A percentile compares a stretch with the other conserved stretches of the same genome.
phyloP scores from a whole-genome alignment of 805 yeast genomes.

The Nakazawaea wyomingensis region DNA sequence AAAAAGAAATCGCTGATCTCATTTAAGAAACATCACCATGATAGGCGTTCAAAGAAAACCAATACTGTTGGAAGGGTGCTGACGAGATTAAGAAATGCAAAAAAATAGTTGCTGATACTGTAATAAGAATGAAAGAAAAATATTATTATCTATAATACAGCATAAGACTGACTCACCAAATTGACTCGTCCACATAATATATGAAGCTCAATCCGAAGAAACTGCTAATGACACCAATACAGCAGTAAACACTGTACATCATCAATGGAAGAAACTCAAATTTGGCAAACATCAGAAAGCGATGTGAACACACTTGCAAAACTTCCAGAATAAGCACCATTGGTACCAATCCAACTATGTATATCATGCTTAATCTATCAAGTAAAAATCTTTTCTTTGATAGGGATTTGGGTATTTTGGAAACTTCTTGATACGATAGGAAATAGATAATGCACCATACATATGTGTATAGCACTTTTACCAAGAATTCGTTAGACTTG shows the following conservation, averaged over 20 bases:
- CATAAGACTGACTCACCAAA: slow-evolving; percentile 46
- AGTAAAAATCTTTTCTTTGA: slow-evolving; percentile 49
- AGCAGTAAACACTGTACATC: slow-evolving; percentile 81
- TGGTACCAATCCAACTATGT: slow-evolving; percentile 62
- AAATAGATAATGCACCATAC: slow-evolving; percentile 82
- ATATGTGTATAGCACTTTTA: slow-evolving; percentile 72
- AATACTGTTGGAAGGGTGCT: too few species aligned
- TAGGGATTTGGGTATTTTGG: slow-evolving; percentile 35
- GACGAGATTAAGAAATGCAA: too few species aligned
- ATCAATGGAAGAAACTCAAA: slow-evolving; percentile 75
- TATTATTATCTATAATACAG: slow-evolving; percentile 20
- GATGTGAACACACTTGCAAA: slow-evolving; percentile 52
- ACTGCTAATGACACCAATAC: slow-evolving; percentile 75
- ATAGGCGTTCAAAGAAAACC: too few species aligned
- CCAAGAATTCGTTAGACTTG: slow-evolving; percentile 72
- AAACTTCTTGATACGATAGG: slow-evolving; percentile 66
- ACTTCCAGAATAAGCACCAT: slow-evolving; percentile 43
- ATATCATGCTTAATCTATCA: slow-evolving; percentile 65
- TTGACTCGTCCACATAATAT: slow-evolving; percentile 74
- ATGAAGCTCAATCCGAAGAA: slow-evolving; percentile 91
- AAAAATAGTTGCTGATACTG: too few species aligned
- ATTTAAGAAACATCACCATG: too few species aligned
- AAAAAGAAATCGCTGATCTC: too few species aligned
- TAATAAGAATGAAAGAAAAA: too few species aligned
- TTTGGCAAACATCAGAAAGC: slow-evolving; percentile 46